Evolutionary conservation across 2,329 filamentous ascomycete species (phyloP).

Genomic region (Fusarium sp.): DNA sequence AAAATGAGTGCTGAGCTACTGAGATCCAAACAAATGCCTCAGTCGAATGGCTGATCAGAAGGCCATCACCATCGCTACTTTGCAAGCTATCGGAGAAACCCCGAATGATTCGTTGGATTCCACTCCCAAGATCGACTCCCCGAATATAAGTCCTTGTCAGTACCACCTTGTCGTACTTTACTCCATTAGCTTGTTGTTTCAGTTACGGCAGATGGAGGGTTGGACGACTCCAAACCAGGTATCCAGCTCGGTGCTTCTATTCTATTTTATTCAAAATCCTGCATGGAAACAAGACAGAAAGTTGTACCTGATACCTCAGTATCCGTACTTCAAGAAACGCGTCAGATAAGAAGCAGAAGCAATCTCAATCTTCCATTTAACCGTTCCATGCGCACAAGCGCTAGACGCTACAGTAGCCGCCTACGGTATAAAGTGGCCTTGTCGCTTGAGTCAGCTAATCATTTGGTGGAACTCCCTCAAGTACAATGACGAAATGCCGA

Average conservation of each 20-base stretch:
- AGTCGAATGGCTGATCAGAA: background rate
- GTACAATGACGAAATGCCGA: conserved; percentile 32
- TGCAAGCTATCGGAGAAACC: background rate
- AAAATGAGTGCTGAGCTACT: background rate
- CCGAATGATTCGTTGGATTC: conserved; percentile 9
- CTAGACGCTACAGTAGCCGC: conserved; percentile 11
- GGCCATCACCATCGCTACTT: background rate
- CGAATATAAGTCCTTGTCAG: conserved; percentile 19
- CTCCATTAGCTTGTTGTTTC: background rate
- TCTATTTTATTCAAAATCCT: too few species aligned
- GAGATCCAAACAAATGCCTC: conserved; percentile 7
- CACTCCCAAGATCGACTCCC: background rate
- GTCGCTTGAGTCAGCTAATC: conserved; percentile 13
- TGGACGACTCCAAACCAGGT: background rate
- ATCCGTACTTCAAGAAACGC: too few species aligned
- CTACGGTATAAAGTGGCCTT: conserved; percentile 17
- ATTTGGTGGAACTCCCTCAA: conserved; percentile 3
- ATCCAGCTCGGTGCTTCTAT: background rate
- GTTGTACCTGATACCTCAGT: background rate
- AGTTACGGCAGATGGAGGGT: background rate
- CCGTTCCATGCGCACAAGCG: conserved; percentile 30
- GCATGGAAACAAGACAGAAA: background rate
- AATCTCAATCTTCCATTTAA: conserved; percentile 5
- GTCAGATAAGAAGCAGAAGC: background rate
- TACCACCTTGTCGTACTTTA: conserved; percentile 7